phyloP scores from a whole-genome alignment of 2,329 filamentous ascomycete genomes.

The Hypoxylon sp. region DNA sequence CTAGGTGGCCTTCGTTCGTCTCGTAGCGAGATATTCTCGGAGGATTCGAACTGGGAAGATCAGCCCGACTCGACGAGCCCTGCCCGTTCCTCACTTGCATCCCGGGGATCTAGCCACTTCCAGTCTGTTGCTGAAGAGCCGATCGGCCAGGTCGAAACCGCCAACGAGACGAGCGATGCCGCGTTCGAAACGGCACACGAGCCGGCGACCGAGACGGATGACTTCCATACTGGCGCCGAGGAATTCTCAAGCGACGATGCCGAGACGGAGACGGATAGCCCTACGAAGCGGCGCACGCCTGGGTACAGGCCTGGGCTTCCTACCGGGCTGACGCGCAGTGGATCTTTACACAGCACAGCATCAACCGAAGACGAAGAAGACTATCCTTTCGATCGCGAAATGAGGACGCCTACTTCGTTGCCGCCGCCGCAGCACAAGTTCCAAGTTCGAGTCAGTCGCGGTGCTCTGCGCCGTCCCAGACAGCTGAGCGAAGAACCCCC shows the following conservation, averaged over 20 bases:
- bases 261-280: slow-evolving; percentile 83
- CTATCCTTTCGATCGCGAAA: slow-evolving; percentile 58
- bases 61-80: slow-evolving; percentile 67
- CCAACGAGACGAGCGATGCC: slow-evolving; percentile 75
- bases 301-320: slow-evolving; percentile 33
- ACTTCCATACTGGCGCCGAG: slow-evolving; percentile 93
- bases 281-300: slow-evolving; percentile 50
- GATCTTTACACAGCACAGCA: slow-evolving; percentile 84
- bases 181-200: slow-evolving; percentile 78
- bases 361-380: slow-evolving; percentile 79
- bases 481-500: slow-evolving; percentile 66
- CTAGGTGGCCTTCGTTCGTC: slow-evolving; percentile 78
- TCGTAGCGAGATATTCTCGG: slow-evolving; percentile 78
- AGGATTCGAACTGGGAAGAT: slow-evolving; percentile 92
- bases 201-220: slow-evolving; percentile 85
- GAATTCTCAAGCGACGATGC: slow-evolving; percentile 71
- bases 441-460: slow-evolving; percentile 74
- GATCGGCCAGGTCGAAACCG: slow-evolving; percentile 79
- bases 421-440: slow-evolving; percentile 71
- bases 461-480: slow-evolving; percentile 67
- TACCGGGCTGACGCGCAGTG: slow-evolving; percentile 47
- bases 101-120: slow-evolving; percentile 42
- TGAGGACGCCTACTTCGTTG: slow-evolving; percentile 68
- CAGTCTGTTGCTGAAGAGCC: slow-evolving; percentile 52
- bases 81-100: slow-evolving; percentile 43